Conservation (phyloP, 352 stramenopile species). For the Phytophthora macrochlamydospora region DNA sequence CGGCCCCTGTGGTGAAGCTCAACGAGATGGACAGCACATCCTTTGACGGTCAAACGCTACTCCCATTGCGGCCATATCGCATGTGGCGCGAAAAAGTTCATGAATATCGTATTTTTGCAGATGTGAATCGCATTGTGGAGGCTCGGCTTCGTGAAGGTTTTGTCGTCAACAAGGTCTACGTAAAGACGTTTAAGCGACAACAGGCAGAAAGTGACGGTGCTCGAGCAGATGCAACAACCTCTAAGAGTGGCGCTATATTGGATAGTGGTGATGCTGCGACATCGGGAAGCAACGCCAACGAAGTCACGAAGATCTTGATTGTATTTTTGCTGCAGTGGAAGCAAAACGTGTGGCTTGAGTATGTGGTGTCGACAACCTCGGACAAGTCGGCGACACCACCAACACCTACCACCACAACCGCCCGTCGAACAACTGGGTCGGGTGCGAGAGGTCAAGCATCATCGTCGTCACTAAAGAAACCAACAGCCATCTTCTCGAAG, state of each 20-base stretch:
- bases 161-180: constrained; percentile 78
- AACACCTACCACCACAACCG: constrained; percentile 8
- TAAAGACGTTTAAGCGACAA: constrained; percentile 53
- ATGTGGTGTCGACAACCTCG: constrained; percentile 78
- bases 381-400: constrained; percentile 30
- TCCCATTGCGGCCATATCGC: constrained; percentile 77
- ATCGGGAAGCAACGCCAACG: constrained; percentile 9
- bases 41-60: constrained; percentile 64
- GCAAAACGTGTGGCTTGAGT: constrained; percentile 90
- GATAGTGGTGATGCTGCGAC: not conserved
- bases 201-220: constrained; percentile 16
- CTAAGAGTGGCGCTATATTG: constrained; percentile 5
- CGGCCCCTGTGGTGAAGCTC: constrained; percentile 66
- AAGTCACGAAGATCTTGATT: constrained; percentile 74
- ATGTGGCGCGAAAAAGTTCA: constrained; percentile 90
- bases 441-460: constrained; percentile 22
- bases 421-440: constrained; percentile 29
- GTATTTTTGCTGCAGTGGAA: constrained; percentile 90
- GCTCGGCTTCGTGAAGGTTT: constrained; percentile 85
- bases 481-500: constrained; percentile 37
- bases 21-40: constrained; percentile 73
- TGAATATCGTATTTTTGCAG: constrained; percentile 86
- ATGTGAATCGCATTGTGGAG: constrained; percentile 83
- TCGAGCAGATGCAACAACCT: constrained; percentile 1
- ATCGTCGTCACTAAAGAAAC: constrained; percentile 31